phyloP scores from a whole-genome alignment of 179 eudicot genomes.

The Beta corolliflora region DNA sequence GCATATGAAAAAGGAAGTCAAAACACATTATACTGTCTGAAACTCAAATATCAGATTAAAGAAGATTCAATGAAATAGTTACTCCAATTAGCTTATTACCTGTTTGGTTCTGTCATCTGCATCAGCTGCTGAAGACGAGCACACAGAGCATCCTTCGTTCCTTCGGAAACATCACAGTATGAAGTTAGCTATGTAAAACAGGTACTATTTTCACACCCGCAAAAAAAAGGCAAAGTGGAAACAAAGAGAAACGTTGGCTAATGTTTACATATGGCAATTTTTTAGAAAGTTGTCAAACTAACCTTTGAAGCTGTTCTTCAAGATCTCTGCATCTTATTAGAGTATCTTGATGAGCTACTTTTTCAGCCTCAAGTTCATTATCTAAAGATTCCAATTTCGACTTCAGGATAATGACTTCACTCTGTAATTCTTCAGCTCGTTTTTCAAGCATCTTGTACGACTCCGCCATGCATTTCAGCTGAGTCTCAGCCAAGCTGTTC shows the following conservation, averaged over 20 bases:
- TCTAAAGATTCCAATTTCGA: constrained; percentile 54
- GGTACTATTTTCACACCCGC: neutral
- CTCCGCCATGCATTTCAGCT: constrained; percentile 97
- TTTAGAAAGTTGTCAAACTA: constrained; percentile 15
- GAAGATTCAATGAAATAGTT: neutral
- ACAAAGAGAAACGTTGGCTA: neutral
- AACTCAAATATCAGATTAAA: neutral
- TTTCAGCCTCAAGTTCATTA: constrained; percentile 76
- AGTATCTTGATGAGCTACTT: constrained; percentile 61
- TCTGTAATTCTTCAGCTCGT: constrained; percentile 72
- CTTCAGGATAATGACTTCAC: constrained; percentile 57
- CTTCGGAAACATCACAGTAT: constrained; percentile 28
- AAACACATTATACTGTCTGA: neutral
- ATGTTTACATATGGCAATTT: neutral
- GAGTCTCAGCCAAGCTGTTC: constrained; percentile 91
- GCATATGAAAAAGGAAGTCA: neutral
- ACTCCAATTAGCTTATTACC: constrained; percentile 35
- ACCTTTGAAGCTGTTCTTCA: constrained; percentile 88
- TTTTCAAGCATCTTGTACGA: constrained; percentile 86
- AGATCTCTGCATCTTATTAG: constrained; percentile 69
- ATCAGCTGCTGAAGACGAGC: constrained; percentile 49
- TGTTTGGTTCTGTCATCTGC: constrained; percentile 56
- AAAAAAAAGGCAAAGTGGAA: neutral
- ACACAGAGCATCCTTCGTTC: constrained; percentile 50
- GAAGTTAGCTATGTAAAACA: constrained; percentile 12